Percentiles rank a stretch among this genome's conserved stretches.
Evolutionary conservation across 78 protist genomes (phyloP).

Genomic region (Dictyostelium brefeldianum): DNA sequence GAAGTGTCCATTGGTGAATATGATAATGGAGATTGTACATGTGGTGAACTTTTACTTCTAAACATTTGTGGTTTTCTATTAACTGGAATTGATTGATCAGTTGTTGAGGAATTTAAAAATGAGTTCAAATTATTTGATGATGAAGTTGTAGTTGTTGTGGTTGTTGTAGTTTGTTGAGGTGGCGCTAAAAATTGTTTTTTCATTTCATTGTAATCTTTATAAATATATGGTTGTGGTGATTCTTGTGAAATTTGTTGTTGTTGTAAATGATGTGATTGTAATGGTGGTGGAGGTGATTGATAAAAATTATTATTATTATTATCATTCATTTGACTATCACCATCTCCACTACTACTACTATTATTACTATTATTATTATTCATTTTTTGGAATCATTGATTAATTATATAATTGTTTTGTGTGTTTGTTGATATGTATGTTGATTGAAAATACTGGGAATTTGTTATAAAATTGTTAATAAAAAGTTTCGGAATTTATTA

Average conservation of each 20-base stretch:
- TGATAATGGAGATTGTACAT: constrained; percentile 7
- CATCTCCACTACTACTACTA: not conserved
- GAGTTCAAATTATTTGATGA: constrained; percentile 10
- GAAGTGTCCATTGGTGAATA: constrained; percentile 30
- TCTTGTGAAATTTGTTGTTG: no score
- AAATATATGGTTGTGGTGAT: not conserved
- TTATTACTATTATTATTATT: not conserved
- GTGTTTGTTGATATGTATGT: no score
- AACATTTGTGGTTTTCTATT: constrained; percentile 11
- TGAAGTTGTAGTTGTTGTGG: not conserved
- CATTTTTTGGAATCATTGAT: not conserved
- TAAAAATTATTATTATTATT: not conserved
- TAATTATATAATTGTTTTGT: no score
- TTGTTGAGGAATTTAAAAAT: not conserved
- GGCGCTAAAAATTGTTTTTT: not conserved
- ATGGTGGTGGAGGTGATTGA: not conserved
- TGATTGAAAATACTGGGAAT: no score
- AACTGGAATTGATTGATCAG: not conserved
- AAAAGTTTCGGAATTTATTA: no score
- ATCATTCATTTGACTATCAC: not conserved
- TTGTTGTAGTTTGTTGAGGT: not conserved
- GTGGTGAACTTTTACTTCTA: constrained; percentile 40
- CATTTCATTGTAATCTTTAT: not conserved
- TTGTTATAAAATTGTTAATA: no score
- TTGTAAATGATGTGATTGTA: no score